These are phyloP conservation scores for Cryptosporidium andersoni DNA, from an alignment of 169 alveolate genomes.

Conservation along the genomic window DNA sequence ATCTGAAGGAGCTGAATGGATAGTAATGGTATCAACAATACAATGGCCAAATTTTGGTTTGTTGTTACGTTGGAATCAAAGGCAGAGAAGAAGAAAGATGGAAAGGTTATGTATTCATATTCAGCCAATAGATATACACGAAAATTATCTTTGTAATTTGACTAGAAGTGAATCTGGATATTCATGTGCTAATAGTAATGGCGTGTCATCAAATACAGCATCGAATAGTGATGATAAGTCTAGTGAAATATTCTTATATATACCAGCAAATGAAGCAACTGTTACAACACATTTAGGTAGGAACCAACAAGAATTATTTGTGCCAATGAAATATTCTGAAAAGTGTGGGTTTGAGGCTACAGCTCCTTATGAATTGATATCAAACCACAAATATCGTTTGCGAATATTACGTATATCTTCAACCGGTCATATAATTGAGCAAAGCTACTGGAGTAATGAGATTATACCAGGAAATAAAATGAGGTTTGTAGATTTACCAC, in stretches of 20 bases:
- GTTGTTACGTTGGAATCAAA: conserved; percentile 74
- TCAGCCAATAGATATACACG: conserved; percentile 56
- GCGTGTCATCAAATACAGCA: background rate
- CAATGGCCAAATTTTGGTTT: conserved; percentile 74
- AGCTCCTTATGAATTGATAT: conserved; percentile 47
- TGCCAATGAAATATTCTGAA: conserved; percentile 76
- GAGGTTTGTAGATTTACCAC: conserved; percentile 72
- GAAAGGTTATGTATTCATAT: conserved; percentile 72
- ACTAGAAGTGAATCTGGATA: conserved; percentile 26
- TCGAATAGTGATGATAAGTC: background rate
- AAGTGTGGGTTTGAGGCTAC: conserved; percentile 45
- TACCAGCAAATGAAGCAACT: conserved; percentile 56
- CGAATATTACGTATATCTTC: conserved; percentile 47
- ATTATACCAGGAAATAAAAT: conserved; percentile 72
- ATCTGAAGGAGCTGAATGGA: conserved; percentile 75
- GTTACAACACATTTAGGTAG: conserved; percentile 72
- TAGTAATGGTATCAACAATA: conserved; percentile 73
- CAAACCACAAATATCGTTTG: conserved; percentile 34
- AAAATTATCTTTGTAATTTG: conserved; percentile 7
- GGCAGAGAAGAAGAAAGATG: conserved; percentile 60
- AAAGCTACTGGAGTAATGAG: conserved; percentile 74
- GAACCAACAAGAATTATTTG: conserved; percentile 73
- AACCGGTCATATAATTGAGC: conserved; percentile 48
- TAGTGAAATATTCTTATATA: conserved; percentile 22
- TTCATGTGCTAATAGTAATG: background rate